Conservation (phyloP, 176 grass and related monocot genomes). For the Oryza brachyantha region DNA sequence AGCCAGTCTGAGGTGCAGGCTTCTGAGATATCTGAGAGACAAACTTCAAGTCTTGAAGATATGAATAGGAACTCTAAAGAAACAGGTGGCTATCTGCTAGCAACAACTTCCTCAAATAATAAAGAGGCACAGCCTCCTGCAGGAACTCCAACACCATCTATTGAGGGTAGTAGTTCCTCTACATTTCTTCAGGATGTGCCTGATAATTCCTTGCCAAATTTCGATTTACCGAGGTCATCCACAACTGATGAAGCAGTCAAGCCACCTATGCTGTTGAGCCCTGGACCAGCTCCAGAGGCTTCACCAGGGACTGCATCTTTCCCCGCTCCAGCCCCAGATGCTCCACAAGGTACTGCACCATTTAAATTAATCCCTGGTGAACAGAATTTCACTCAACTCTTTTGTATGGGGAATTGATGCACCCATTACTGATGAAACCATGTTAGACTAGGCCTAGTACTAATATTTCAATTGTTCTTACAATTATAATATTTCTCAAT, state of each 20-base stretch:
- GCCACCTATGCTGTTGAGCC: too few relatives aligned
- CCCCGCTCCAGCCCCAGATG: conserved; percentile 1
- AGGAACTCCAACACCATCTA: background rate
- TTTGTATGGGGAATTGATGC: background rate
- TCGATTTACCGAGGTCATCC: too few relatives aligned
- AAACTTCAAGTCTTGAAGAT: background rate
- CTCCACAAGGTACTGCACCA: conserved; percentile 2
- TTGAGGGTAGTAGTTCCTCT: too few relatives aligned
- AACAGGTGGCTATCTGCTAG: background rate
- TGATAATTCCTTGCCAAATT: too few relatives aligned
- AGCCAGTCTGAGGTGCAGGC: conserved; percentile 21
- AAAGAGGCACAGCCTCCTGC: background rate
- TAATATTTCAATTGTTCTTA: background rate
- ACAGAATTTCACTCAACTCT: background rate
- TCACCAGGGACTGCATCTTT: background rate
- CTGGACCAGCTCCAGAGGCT: conserved; percentile 1
- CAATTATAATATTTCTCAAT: background rate
- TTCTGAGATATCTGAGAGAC: background rate
- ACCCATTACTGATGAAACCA: background rate
- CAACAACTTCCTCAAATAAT: background rate
- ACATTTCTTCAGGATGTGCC: too few relatives aligned
- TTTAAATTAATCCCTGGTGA: background rate
- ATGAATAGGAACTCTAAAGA: conserved; percentile 1
- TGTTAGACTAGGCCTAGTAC: background rate
- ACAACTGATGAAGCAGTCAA: too few relatives aligned